A percentile compares a stretch with the other conserved stretches of the same genome.
Conservation (phyloP, 257 asterid genomes). For the Solanum infundibuliforme region DNA sequence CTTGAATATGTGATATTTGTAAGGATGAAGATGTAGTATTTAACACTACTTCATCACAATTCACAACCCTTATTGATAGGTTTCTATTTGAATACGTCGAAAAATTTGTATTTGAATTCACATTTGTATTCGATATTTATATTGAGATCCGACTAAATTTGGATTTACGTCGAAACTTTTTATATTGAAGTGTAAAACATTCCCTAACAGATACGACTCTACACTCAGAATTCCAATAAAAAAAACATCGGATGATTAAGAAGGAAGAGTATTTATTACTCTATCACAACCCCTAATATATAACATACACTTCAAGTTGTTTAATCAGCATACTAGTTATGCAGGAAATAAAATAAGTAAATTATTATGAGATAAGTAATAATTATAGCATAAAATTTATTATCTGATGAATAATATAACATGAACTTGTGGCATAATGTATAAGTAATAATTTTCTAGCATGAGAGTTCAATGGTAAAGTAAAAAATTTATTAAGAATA, state of each 20-base stretch:
- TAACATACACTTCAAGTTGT: neutral
- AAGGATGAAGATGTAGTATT: neutral
- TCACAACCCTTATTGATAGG: neutral
- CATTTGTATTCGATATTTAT: too few relatives aligned
- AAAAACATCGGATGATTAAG: neutral
- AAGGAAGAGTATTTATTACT: neutral
- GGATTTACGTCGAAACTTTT: fast-evolving
- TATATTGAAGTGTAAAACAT: neutral
- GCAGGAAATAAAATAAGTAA: neutral
- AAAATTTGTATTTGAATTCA: too few relatives aligned
- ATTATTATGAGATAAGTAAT: neutral
- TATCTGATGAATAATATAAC: neutral
- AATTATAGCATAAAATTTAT: neutral
- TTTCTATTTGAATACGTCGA: too few relatives aligned
- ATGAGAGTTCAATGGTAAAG: neutral
- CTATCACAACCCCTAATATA: neutral
- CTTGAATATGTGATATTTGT: neutral
- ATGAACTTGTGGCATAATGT: neutral
- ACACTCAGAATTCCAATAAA: fast-evolving
- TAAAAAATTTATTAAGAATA: neutral
- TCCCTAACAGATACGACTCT: neutral
- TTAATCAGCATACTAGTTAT: neutral
- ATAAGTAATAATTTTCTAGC: neutral
- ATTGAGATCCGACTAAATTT: too few relatives aligned
- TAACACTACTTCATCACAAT: neutral